Percentiles rank a stretch among this genome's conserved stretches.
phyloP scores from a whole-genome alignment of 2,329 filamentous ascomycete genomes.

The Parafenestella ontariensis region DNA sequence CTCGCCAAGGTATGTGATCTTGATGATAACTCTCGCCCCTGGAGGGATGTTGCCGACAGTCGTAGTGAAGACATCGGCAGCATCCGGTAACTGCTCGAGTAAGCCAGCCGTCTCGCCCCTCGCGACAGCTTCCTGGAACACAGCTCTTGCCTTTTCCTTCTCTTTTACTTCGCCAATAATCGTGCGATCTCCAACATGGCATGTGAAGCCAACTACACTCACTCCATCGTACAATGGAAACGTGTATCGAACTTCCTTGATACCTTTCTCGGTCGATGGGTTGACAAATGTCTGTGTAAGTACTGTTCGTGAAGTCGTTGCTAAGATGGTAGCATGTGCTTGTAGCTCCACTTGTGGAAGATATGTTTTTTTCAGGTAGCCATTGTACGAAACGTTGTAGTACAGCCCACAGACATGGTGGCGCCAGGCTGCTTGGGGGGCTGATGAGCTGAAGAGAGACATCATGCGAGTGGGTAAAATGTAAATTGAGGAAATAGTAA shows the following conservation, averaged over 20 bases:
- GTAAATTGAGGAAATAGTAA: not conserved
- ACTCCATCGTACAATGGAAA: conserved; percentile 78
- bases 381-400: conserved; percentile 23
- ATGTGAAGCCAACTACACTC: conserved; percentile 72
- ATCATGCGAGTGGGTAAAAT: not conserved
- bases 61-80: conserved; percentile 72
- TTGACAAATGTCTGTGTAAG: conserved; percentile 70
- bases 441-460: not conserved
- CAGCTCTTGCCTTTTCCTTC: conserved; percentile 65
- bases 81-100: conserved; percentile 66
- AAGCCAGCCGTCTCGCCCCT: conserved; percentile 69
- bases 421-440: not conserved
- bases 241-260: conserved; percentile 67
- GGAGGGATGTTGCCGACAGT: conserved; percentile 72
- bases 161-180: conserved; percentile 73
- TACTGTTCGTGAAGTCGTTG: conserved; percentile 60
- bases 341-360: conserved; percentile 66
- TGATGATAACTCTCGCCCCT: conserved; percentile 62
- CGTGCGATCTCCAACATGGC: conserved; percentile 65
- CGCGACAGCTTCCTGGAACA: conserved; percentile 65
- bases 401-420: conserved; percentile 39
- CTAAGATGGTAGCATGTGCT: conserved; percentile 67
- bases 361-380: conserved; percentile 36
- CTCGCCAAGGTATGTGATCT: conserved; percentile 72
- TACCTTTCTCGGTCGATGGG: conserved; percentile 52